phyloP scores from a whole-genome alignment of 164 flowering plant genomes.

The Litsea cubeba region DNA sequence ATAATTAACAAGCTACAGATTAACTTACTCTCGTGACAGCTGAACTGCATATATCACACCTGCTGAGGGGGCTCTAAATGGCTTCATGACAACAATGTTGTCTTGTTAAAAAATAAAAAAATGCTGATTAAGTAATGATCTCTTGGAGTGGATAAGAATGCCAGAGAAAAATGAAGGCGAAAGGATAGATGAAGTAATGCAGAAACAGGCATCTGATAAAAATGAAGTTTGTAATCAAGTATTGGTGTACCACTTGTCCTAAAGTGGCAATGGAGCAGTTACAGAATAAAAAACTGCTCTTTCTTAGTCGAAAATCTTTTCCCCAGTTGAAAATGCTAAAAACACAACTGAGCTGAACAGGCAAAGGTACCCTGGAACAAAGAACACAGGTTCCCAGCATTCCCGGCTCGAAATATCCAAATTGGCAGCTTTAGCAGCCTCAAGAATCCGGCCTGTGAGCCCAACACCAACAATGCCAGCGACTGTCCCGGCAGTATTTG shows the following conservation, averaged over 20 bases:
- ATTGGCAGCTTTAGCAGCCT: slow-evolving; percentile 53
- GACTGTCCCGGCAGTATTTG: slow-evolving; percentile 90
- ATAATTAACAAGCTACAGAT: neutral
- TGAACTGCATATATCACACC: neutral
- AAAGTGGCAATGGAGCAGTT: neutral
- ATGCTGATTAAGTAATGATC: neutral
- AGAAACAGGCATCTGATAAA: neutral
- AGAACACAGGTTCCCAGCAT: slow-evolving; percentile 74
- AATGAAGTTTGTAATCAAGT: neutral
- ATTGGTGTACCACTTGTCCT: neutral
- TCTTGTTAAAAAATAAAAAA: neutral
- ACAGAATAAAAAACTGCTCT: neutral
- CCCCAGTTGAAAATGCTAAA: slow-evolving; percentile 68
- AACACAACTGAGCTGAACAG: slow-evolving; percentile 71
- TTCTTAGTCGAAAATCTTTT: slow-evolving; percentile 71
- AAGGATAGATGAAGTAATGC: neutral
- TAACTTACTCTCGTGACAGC: neutral
- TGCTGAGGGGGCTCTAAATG: neutral
- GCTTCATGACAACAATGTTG: neutral
- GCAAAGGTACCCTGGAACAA: slow-evolving; percentile 73
- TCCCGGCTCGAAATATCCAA: slow-evolving; percentile 65
- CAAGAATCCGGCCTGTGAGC: slow-evolving; percentile 75
- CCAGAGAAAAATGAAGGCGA: neutral
- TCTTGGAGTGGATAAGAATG: neutral
- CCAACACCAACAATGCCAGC: slow-evolving; percentile 88